Percentiles rank a stretch among this genome's conserved stretches.
phyloP scores from a whole-genome alignment of 306 rosid genomes.

The Sechiopsis laciniata region DNA sequence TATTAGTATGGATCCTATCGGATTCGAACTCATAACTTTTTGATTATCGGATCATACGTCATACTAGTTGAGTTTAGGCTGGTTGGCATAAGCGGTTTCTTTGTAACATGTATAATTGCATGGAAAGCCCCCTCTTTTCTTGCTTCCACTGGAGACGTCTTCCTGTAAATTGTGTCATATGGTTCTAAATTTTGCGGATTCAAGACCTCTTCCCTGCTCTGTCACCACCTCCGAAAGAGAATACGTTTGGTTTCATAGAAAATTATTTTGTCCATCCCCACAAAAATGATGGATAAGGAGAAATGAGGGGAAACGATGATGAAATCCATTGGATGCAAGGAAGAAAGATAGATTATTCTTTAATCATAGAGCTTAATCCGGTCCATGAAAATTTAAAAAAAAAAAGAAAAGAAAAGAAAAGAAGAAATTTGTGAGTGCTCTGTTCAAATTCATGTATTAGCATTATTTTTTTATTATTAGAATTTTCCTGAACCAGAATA shows the following conservation, averaged over 20 bases:
- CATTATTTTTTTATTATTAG: background rate
- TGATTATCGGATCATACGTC: no score
- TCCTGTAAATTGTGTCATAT: background rate
- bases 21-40: no score
- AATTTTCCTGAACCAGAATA: background rate
- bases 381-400: no score
- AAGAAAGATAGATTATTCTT: background rate
- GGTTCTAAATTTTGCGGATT: background rate
- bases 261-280: background rate
- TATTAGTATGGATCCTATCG: no score
- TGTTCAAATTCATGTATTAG: background rate
- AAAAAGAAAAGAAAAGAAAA: no score
- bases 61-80: no score
- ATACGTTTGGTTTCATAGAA: background rate
- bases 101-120: conserved; percentile 1
- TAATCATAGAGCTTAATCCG: no score
- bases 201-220: background rate
- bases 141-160: background rate
- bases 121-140: background rate
- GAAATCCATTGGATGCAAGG: background rate
- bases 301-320: background rate
- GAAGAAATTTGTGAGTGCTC: background rate
- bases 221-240: background rate
- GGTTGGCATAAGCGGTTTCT: background rate
- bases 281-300: background rate